Conservation (phyloP, 345 rosid species). For the Rhodamnia argentea region DNA sequence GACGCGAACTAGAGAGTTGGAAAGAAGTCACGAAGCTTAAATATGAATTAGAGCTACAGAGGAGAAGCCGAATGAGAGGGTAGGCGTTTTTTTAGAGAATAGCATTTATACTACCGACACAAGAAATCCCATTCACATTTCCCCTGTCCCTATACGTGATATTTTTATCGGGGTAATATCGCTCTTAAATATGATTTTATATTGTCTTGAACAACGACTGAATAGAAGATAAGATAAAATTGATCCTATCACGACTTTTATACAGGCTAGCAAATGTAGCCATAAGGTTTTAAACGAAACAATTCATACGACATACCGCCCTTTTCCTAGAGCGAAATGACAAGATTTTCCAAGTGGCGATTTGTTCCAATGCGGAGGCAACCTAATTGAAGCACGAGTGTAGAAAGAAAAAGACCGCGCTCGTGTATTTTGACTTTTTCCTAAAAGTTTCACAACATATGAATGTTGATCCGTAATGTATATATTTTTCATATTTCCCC, state of each 20-base stretch:
- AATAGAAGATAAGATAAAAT: neutral
- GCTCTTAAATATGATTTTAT: neutral
- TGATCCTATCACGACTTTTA: neutral
- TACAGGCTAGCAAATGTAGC: neutral
- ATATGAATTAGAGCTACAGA: neutral
- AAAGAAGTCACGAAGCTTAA: too few species aligned
- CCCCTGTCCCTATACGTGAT: rapidly evolving
- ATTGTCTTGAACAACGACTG: rapidly evolving
- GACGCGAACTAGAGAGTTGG: neutral
- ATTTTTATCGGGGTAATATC: rapidly evolving
- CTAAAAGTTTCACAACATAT: neutral
- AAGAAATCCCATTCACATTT: rapidly evolving
- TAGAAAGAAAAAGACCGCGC: neutral
- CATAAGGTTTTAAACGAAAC: neutral
- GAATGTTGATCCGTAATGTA: neutral
- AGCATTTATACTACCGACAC: neutral
- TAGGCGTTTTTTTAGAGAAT: neutral
- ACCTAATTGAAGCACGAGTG: neutral
- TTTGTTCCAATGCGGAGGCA: neutral
- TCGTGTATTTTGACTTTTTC: too few species aligned
- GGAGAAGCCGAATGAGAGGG: neutral
- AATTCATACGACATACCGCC: neutral
- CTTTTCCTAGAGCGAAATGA: neutral
- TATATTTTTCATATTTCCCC: neutral
- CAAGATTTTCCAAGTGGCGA: neutral